These are phyloP conservation scores for Platanthera zijinensis DNA, from an alignment of 106 monocot species.

Conservation along the genomic window DNA sequence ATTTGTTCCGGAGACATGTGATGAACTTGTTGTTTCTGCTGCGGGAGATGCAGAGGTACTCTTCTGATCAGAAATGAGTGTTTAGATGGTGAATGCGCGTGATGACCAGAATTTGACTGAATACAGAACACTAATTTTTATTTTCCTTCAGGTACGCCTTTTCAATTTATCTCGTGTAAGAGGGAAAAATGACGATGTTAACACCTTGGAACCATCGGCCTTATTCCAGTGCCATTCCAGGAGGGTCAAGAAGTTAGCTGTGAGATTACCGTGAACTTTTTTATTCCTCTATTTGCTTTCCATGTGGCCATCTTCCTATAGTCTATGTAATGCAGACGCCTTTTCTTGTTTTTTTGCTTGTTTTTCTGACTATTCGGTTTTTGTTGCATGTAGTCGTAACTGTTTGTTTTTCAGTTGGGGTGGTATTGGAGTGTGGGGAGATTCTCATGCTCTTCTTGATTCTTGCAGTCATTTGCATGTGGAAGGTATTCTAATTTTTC, in stretches of 20 bases:
- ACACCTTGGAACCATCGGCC: constrained; percentile 45
- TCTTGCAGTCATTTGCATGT: background rate
- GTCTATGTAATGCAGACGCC: background rate
- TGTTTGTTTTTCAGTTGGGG: too few relatives aligned
- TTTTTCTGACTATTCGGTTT: background rate
- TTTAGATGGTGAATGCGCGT: background rate
- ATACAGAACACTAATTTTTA: background rate
- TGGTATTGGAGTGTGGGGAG: background rate
- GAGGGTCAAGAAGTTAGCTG: constrained; percentile 95
- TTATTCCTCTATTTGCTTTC: background rate
- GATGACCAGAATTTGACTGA: background rate
- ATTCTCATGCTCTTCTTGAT: background rate
- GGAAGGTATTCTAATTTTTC: background rate
- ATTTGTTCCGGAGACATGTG: constrained; percentile 90
- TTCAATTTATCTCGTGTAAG: constrained; percentile 72
- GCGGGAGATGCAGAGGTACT: constrained; percentile 91
- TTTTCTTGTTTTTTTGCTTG: background rate
- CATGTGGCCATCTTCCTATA: background rate
- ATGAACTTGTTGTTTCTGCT: constrained; percentile 85
- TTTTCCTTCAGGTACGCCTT: constrained; percentile 65
- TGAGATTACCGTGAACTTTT: constrained; percentile 24
- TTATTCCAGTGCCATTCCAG: constrained; percentile 72
- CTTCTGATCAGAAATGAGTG: background rate
- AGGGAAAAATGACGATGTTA: constrained; percentile 21
- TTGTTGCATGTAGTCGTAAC: too few relatives aligned